Evolutionary conservation across 352 stramenopile genomes (phyloP), one percentile per base, ranked within the genome.

Genomic region (Globisporangium uncinulatum): DNA sequence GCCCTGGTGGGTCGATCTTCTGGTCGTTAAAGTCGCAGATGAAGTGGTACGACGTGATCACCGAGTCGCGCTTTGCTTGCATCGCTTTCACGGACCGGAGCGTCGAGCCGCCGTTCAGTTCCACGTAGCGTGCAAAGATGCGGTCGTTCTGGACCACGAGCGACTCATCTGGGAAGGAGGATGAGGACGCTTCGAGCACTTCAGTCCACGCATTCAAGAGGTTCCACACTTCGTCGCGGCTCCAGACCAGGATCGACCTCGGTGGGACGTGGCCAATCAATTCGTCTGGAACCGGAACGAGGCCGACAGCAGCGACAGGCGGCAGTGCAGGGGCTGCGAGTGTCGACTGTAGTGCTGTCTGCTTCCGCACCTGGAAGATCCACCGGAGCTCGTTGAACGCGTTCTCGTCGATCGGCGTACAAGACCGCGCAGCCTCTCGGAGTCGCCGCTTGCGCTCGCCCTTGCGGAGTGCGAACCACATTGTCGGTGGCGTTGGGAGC

Each of bases 31-130:
- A 60, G 45, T 60, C 54, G 31, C 29, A 41, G 36, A 60, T 60
- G 17, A 60, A 54, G 20, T 60, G 37, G 17, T 60, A 60, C 14
- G 54, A 60, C 17, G n/a, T 41, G 17, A 60, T 17, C 15, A 60
- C 39, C 54, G 54, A 60, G 21, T 60, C 54, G 5, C 54, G 54
- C 54, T 60, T 60, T 9, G 54, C 54, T 6, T 60, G 54, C 45
- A 60, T 13, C n/a, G 54, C 54, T 39, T 60, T 60, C 34, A 54
- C 54, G 9, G 54, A 48, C 15, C 54, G 45, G 1, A 48, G 20
- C 20, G 54, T 60, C 15, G 37, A 29, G 13, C 54, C 54, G 13
- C 21, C 47, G 6, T 36, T 36, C 20, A 54, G 49, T 15, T n/a
- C 47, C n/a, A 60, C 17, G 54, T 54, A 60, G 7, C 47, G 45